Evolutionary conservation across 2,329 filamentous ascomycete genomes (phyloP), one percentile per base, ranked within the genome.

Genomic region (Colletotrichum sp.): DNA sequence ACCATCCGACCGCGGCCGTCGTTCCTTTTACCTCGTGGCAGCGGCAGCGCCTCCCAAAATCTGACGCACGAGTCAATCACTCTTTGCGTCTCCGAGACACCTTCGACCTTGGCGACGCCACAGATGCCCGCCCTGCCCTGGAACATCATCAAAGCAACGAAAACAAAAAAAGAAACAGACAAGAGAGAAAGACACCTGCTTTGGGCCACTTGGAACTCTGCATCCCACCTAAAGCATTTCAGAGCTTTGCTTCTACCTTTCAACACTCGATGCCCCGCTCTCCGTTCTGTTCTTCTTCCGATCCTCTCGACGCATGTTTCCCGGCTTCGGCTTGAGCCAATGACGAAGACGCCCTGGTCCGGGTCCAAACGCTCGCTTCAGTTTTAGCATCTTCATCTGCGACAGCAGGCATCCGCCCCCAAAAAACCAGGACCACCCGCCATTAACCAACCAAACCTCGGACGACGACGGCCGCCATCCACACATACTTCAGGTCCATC

Each of bases 281-380:
- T 62, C n/a, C 48, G 34, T 13, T 68, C 72, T 67, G 15, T 58
- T 58, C 55, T 32, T 21, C 55, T 56, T 32, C 18, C 58, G 26
- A 62, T 61, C 66, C 18, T 61, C 24, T 21, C 7, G 43, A 48
- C 26, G 28, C 56, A 52, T 52, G 64, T 73, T 73, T 65, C 70
- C 58, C 48, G 58, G 16, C 38, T 30, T 58, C 15, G 43, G 69
- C 70, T 68, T n/a, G 21, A 58, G 28, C 70, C 70, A 76, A 73
- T 76, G 73, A 76, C 73, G 70, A 62, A 36, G 58, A 32, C 70
- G 65, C 65, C 73, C 73, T 61, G 21, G 13, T 58, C 70, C 52
- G 70, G 70, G 70, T 73, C 73, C 73, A 76, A 76, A 76, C 73
- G 64, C 70, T 76, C 73, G 73, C 73, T 76, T 76, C 73, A 76